Percentiles rank a stretch among this genome's conserved stretches.
Evolutionary conservation across 2,329 filamentous ascomycete species (phyloP).

Genomic region (Curvularia sp.): DNA sequence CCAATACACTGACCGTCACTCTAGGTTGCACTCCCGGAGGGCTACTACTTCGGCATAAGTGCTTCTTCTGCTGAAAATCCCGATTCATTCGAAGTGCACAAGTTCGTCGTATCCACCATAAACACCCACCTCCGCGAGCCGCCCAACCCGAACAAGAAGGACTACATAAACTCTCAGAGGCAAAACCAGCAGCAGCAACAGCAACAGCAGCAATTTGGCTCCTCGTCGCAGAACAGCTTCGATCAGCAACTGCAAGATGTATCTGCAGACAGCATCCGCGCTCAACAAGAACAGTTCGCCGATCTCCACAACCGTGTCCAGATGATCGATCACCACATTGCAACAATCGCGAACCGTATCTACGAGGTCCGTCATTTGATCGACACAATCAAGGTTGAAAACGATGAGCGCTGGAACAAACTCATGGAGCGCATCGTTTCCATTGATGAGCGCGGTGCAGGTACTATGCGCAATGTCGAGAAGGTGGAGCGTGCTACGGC

Average conservation of each 20-base stretch:
- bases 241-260: conserved; percentile 53
- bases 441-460: conserved; percentile 42
- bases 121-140: conserved; percentile 48
- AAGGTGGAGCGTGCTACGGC: conserved; percentile 61
- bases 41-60: conserved; percentile 86
- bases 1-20: conserved; percentile 9
- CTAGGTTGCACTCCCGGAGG: conserved; percentile 75
- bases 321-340: conserved; percentile 74
- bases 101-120: conserved; percentile 74
- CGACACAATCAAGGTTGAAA: conserved; percentile 61
- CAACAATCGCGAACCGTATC: conserved; percentile 73
- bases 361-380: conserved; percentile 68
- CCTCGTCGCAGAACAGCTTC: conserved; percentile 29
- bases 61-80: conserved; percentile 89
- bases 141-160: conserved; percentile 32
- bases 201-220: conserved; percentile 33
- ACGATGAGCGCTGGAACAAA: conserved; percentile 66
- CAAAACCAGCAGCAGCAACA: conserved; percentile 31
- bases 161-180: conserved; percentile 44
- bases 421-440: conserved; percentile 47
- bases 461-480: conserved; percentile 59
- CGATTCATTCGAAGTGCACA: conserved; percentile 94
- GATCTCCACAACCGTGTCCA: conserved; percentile 88
- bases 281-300: conserved; percentile 70
- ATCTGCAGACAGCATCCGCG: conserved; percentile 55